A percentile compares a stretch with the other conserved stretches of the same genome.
Conservation (phyloP, 345 rosid species). For the Eucalyptus albens region DNA sequence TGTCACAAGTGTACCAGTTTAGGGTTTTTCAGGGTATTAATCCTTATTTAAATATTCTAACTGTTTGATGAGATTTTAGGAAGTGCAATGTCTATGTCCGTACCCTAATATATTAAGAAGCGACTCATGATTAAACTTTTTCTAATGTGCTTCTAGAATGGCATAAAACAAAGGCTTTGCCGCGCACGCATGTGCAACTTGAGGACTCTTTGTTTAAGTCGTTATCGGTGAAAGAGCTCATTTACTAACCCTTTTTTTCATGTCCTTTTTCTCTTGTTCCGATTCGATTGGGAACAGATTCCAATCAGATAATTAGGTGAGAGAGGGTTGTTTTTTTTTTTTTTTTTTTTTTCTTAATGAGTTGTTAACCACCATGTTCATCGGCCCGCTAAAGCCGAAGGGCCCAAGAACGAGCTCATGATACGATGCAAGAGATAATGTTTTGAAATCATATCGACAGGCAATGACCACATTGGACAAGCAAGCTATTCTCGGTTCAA, state of each 20-base stretch:
- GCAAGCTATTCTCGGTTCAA: background rate
- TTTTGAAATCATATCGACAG: background rate
- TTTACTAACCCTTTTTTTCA: background rate
- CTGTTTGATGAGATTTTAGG: background rate
- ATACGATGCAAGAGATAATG: background rate
- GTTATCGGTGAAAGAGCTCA: fast-evolving
- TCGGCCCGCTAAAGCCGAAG: background rate
- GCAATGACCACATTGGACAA: background rate
- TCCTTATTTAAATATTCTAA: too few species aligned
- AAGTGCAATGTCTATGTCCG: fast-evolving
- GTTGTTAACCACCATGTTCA: background rate
- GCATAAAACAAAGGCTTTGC: background rate
- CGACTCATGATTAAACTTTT: background rate
- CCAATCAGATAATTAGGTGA: background rate
- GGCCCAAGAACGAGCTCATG: background rate
- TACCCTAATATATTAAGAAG: background rate
- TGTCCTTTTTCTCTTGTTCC: background rate
- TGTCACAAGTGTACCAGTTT: too few species aligned
- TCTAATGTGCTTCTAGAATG: background rate
- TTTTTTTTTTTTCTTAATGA: fast-evolving
- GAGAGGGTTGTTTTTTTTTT: background rate
- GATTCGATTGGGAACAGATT: background rate
- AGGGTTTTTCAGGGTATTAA: too few species aligned
- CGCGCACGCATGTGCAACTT: background rate
- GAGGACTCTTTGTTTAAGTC: background rate